Base-by-base conservation (phyloP, 805 yeast species). In the Wickerhamomyces bisporus region DNA sequence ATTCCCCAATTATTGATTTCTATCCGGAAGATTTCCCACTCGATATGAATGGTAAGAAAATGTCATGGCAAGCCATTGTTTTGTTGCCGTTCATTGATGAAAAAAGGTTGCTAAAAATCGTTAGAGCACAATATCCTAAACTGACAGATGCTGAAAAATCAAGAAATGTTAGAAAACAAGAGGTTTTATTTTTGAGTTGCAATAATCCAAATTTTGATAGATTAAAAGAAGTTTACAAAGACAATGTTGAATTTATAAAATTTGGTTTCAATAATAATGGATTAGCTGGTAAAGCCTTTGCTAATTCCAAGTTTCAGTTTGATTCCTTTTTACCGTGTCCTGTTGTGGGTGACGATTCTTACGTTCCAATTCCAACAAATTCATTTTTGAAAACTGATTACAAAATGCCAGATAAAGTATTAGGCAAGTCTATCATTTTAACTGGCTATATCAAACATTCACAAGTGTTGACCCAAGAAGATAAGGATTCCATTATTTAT, bases 61-160 rank as follows among this genome's bases (percentile, higher is more conserved):
- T 84, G 86, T 71, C 91, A 35, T 89, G 98, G 98, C 94, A 87
- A 57, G 97, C 95, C 38, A 83, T 89, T 52, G 89, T 95, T 1
- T 62, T 89, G 29, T 64, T 89, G 39, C 97, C 98, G 0, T 89
- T 89, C 49, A 91, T 89, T 49, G 96, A 89, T 52, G 95, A 86
- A 51, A 60, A 60, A n/a, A 66, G 95, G 49, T 66, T 89, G 31
- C 59, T 89, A 37, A 64, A 68, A 14, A 80, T 78, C 4, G 95
- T 88, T 2, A 69, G 75, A 37, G 73, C 62, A 1, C 77, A 81
- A 43, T 89, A 89, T 54, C 63, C 70, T 2, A 60, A 65, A 27
- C 65, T 89, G 33, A 72, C 86, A 0, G 84, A 75, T 3, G 77
- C 66, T n/a, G 97, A 89, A 51, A 64, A 45, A 21, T 65, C 71